A percentile compares a stretch with the other conserved stretches of the same genome.
Evolutionary conservation across 2,329 filamentous ascomycete genomes (phyloP).

Genomic region (Incumbomyces lentus): DNA sequence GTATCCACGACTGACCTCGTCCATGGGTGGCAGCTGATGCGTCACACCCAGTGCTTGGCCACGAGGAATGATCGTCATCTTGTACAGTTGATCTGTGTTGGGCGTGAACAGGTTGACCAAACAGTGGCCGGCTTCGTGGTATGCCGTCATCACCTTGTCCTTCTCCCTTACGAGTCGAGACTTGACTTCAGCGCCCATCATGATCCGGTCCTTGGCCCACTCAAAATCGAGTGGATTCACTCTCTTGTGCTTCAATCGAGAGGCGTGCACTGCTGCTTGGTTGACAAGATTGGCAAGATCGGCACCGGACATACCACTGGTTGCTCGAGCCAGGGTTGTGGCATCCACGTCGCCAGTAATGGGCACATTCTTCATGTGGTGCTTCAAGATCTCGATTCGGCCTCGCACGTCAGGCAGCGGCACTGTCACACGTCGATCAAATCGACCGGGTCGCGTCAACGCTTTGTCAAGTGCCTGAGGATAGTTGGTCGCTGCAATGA

Average conservation of each 20-base stretch:
- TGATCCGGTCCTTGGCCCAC: conserved; percentile 96
- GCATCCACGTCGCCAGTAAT: conserved; percentile 70
- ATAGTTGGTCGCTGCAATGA: conserved; percentile 93
- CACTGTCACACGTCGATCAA: conserved; percentile 85
- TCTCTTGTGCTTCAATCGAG: conserved; percentile 65
- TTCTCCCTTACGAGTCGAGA: conserved; percentile 84
- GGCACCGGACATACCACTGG: conserved; percentile 84
- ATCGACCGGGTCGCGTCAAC: conserved; percentile 83
- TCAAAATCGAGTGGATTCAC: conserved; percentile 77
- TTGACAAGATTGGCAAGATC: conserved; percentile 96
- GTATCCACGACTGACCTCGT: conserved; percentile 74
- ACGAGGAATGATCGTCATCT: conserved; percentile 91
- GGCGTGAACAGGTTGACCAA: conserved; percentile 77
- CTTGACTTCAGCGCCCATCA: conserved; percentile 89
- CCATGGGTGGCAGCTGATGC: conserved; percentile 72
- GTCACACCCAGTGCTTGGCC: conserved; percentile 81
- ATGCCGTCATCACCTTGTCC: conserved; percentile 83
- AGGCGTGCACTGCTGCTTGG: conserved; percentile 89
- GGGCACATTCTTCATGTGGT: conserved; percentile 89
- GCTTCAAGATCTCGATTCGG: conserved; percentile 81
- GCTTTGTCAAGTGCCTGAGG: conserved; percentile 91
- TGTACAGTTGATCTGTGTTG: conserved; percentile 72
- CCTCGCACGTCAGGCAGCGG: conserved; percentile 86
- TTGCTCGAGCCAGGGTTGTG: conserved; percentile 72
- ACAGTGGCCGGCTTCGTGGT: conserved; percentile 92